Base-by-base conservation (phyloP, 2,329 filamentous ascomycete genomes). In the Cladophialophora immunda region DNA sequence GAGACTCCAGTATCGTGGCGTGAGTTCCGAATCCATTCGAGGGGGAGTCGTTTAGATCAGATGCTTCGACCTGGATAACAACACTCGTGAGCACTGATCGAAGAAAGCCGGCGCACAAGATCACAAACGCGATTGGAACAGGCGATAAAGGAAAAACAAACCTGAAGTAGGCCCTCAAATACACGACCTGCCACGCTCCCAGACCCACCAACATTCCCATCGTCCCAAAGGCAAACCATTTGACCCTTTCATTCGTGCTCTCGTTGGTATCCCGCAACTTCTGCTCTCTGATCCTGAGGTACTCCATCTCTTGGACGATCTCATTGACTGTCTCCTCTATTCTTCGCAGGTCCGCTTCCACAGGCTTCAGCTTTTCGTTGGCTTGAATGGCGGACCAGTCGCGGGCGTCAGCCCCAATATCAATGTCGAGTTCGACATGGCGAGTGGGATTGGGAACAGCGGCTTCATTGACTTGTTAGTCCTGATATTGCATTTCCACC, bases 261-360 rank as follows among this genome's bases (percentile, higher is more conserved):
- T 99, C 95, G 81, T 99, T 99, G 74, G 95, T 99, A 83, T 99
- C 94, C 79, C 95, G 87, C 75, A 99, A 87, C 85, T 93, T 97
- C 87, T 97, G 93, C 85, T 99, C 95, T 75, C 95, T 88, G 45
- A 81, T 75, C 72, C 95, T 88, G 75, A 99, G 87, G 82, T 98
- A 99, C 72, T 98, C 94, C 94, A 99, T 97, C 86, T 98, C 94
- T 70, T 81, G 81, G 57, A 97, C 94, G 71, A 98, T 89, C 83
- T 98, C 94, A 72, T 85, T 86, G 45, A 97, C 91, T 77, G 94
- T 86, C 82, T 97, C 95, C 80, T 97, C 93, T 76, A 98, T 92
- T 73, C 93, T 89, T 76, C 94, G 90, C 76, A 99, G 87, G 80
- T 98, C 95, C 19, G 92, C 93, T 83, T 99, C 95, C 74, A 97